Percentiles rank a stretch among this genome's conserved stretches.
phyloP scores from a whole-genome alignment of 768 basidiomycete species.

The Leccinum variicolor region DNA sequence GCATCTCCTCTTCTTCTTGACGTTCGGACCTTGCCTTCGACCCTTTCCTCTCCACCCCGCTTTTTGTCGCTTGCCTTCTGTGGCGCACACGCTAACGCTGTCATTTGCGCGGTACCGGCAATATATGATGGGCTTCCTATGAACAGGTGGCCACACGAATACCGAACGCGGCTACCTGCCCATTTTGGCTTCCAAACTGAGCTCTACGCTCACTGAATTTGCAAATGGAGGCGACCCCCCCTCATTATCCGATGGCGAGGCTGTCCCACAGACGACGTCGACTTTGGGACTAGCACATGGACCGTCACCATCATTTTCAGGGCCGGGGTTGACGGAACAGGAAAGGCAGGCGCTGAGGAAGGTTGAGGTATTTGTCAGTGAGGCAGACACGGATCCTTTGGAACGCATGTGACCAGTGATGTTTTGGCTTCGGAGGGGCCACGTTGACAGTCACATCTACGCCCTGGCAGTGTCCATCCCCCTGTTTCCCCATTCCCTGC shows the following conservation, averaged over 20 bases:
- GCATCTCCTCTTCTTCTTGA: constrained; percentile 22
- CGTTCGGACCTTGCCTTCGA: not conserved
- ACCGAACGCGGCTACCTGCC: constrained; percentile 93
- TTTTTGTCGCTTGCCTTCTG: not conserved
- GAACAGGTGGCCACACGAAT: constrained; percentile 83
- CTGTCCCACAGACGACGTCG: constrained; percentile 19
- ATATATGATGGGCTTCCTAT: constrained; percentile 16
- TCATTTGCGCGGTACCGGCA: constrained; percentile 15
- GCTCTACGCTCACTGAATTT: constrained; percentile 43
- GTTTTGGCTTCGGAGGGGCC: not conserved
- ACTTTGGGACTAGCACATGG: constrained; percentile 20
- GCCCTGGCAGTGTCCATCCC: not conserved
- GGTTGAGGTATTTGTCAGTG: constrained; percentile 68
- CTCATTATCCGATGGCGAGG: not conserved
- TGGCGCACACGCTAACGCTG: constrained; percentile 14
- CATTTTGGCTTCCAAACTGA: constrained; percentile 63
- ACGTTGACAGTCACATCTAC: not conserved
- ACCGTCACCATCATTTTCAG: constrained; percentile 14
- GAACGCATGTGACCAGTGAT: constrained; percentile 46
- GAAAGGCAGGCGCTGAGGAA: constrained; percentile 25
- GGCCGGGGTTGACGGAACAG: constrained; percentile 30
- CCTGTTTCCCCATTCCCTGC: not conserved
- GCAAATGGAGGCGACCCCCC: constrained; percentile 15
- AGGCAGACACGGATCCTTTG: constrained; percentile 73
- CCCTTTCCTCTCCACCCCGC: not conserved